phyloP scores from a whole-genome alignment of 2,329 filamentous ascomycete species.

The Coniochaeta ligniaria region DNA sequence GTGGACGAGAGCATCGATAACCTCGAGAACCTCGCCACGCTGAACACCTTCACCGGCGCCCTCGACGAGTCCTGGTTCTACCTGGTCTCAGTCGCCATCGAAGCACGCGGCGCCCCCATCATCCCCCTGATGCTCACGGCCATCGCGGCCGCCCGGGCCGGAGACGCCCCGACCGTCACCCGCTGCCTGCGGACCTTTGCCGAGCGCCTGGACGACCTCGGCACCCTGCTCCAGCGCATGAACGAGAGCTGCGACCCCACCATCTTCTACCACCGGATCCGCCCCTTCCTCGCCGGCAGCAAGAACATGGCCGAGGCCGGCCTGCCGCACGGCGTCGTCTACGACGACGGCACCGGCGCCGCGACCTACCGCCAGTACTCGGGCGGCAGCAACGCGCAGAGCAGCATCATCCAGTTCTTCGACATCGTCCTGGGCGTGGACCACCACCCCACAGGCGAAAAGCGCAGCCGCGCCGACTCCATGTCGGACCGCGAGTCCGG shows the following conservation, averaged over 20 bases:
- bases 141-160: conserved; percentile 68
- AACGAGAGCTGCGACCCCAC: conserved; percentile 92
- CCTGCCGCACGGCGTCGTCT: conserved; percentile 77
- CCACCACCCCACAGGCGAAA: conserved; percentile 82
- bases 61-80: conserved; percentile 99
- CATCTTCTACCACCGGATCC: conserved; percentile 91
- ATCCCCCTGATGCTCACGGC: conserved; percentile 85
- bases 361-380: conserved; percentile 75
- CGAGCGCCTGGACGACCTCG: conserved; percentile 81
- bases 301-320: conserved; percentile 98
- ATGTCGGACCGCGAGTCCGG: conserved; percentile 32
- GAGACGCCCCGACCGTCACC: conserved; percentile 65
- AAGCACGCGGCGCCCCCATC: conserved; percentile 81
- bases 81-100: conserved; percentile 88
- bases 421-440: conserved; percentile 85
- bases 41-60: conserved; percentile 88
- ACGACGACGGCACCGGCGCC: conserved; percentile 68
- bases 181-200: conserved; percentile 75
- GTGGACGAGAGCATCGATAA: conserved; percentile 72
- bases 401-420: conserved; percentile 95
- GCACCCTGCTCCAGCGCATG: conserved; percentile 73
- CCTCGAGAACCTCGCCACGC: conserved; percentile 79
- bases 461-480: conserved; percentile 31
- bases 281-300: conserved; percentile 91
- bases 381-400: conserved; percentile 94